Evolutionary conservation across 148 eudicot genomes (phyloP).

Genomic region (Rhododendron williamsianum): DNA sequence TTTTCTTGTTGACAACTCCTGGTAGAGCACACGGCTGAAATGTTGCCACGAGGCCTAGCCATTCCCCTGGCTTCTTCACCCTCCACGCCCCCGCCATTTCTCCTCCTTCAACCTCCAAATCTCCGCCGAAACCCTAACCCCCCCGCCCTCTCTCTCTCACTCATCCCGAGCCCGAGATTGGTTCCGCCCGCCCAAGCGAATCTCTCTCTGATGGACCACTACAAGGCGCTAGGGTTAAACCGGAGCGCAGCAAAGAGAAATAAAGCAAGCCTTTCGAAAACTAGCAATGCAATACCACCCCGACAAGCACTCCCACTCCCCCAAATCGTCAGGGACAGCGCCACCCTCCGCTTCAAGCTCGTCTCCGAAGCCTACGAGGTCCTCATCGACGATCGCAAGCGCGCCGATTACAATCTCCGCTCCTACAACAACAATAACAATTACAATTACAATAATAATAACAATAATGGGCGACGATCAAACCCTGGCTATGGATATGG

Average conservation of each 20-base stretch:
- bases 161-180: not conserved
- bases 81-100: not conserved
- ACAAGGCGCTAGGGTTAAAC: conserved; percentile 55
- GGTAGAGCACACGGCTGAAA: not conserved
- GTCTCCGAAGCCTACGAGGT: conserved; percentile 83
- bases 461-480: not conserved
- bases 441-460: not conserved
- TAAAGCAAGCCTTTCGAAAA: conserved; percentile 71
- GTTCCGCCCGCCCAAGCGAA: not conserved
- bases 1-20: not conserved
- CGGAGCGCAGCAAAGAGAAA: conserved; percentile 64
- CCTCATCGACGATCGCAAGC: conserved; percentile 72
- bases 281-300: conserved; percentile 86
- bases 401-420: conserved; percentile 54
- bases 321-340: conserved; percentile 45
- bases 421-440: not conserved
- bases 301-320: conserved; percentile 64
- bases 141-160: not conserved
- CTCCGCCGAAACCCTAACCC: not conserved
- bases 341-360: conserved; percentile 65
- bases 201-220: conserved; percentile 49
- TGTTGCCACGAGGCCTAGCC: not conserved
- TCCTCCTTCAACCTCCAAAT: not conserved
- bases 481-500: not conserved
- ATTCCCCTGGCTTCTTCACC: not conserved